A percentile compares a stretch with the other conserved stretches of the same genome.
Conservation (phyloP, 441 rosid species). For the Corymbia calophylla region DNA sequence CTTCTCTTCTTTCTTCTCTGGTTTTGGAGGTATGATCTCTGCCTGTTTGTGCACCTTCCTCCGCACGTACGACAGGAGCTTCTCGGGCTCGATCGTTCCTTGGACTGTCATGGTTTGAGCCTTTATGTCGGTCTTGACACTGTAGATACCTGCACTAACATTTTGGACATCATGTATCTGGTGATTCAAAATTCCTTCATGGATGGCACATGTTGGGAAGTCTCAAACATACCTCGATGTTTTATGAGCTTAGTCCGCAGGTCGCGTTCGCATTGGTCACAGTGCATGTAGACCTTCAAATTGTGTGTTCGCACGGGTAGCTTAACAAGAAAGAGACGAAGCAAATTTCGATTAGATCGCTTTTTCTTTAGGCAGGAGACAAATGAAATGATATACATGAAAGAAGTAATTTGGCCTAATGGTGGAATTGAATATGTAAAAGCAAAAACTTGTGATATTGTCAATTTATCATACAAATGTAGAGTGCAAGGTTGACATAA, state of each 20-base stretch:
- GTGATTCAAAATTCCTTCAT: background rate
- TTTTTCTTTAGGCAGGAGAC: background rate
- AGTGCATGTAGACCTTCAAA: constrained; percentile 63
- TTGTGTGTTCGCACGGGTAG: constrained; percentile 30
- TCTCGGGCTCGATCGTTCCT: constrained; percentile 53
- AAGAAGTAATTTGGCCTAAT: background rate
- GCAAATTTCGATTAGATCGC: background rate
- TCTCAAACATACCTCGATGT: constrained; percentile 42
- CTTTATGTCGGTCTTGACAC: constrained; percentile 53
- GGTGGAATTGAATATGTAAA: background rate
- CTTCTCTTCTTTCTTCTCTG: constrained; percentile 21
- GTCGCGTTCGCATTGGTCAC: constrained; percentile 59
- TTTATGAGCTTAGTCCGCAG: constrained; percentile 39
- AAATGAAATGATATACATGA: background rate
- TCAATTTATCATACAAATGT: background rate
- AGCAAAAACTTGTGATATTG: background rate
- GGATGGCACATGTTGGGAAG: background rate
- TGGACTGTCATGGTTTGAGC: constrained; percentile 57
- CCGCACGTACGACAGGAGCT: constrained; percentile 40
- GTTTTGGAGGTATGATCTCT: constrained; percentile 41
- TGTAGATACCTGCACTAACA: constrained; percentile 42
- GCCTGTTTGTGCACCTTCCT: constrained; percentile 64
- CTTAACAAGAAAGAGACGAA: constrained; percentile 13
- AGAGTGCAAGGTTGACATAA: background rate
- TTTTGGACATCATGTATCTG: background rate